These are phyloP conservation scores for Microbotryum scabiosae DNA, from an alignment of 1,284 basidiomycete species.

Conservation along the genomic window DNA sequence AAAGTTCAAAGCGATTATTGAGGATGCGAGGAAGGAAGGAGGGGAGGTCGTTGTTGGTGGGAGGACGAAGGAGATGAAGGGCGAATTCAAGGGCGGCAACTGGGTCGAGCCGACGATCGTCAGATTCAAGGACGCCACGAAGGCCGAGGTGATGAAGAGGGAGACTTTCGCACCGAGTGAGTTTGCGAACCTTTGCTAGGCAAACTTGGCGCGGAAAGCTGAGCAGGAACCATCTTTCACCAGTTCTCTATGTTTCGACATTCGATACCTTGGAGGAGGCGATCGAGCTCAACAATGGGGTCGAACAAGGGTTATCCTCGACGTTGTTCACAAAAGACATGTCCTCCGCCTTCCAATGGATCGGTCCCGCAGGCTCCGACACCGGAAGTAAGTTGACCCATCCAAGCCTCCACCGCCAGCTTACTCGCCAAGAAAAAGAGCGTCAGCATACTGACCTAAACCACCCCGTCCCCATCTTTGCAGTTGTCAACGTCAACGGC, in stretches of 20 bases:
- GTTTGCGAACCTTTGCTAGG: slow-evolving; percentile 8
- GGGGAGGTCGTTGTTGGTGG: slow-evolving; percentile 73
- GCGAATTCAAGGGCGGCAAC: slow-evolving; percentile 58
- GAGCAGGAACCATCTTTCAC: background rate
- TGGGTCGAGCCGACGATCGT: slow-evolving; percentile 84
- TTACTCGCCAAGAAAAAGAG: background rate
- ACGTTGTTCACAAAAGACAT: slow-evolving; percentile 78
- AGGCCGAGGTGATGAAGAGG: slow-evolving; percentile 62
- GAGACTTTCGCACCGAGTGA: slow-evolving; percentile 71
- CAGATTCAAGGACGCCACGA: slow-evolving; percentile 37
- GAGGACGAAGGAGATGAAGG: slow-evolving; percentile 43
- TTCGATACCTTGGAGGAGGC: slow-evolving; percentile 87
- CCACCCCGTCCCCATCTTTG: slow-evolving; percentile 44
- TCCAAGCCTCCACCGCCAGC: background rate
- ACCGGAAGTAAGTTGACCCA: slow-evolving; percentile 17
- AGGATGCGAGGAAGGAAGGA: slow-evolving; percentile 55
- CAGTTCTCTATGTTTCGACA: slow-evolving; percentile 67
- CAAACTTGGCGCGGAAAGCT: background rate
- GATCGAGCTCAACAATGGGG: slow-evolving; percentile 83
- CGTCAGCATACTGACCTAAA: background rate
- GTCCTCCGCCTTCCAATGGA: slow-evolving; percentile 75
- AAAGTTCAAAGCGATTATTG: slow-evolving; percentile 57
- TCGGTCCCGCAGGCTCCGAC: slow-evolving; percentile 46
- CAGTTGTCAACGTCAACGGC: slow-evolving; percentile 63
- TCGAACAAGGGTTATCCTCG: slow-evolving; percentile 81